Evolutionary conservation across 352 stramenopile genomes (phyloP).

Genomic region (Globisporangium middletonii): DNA sequence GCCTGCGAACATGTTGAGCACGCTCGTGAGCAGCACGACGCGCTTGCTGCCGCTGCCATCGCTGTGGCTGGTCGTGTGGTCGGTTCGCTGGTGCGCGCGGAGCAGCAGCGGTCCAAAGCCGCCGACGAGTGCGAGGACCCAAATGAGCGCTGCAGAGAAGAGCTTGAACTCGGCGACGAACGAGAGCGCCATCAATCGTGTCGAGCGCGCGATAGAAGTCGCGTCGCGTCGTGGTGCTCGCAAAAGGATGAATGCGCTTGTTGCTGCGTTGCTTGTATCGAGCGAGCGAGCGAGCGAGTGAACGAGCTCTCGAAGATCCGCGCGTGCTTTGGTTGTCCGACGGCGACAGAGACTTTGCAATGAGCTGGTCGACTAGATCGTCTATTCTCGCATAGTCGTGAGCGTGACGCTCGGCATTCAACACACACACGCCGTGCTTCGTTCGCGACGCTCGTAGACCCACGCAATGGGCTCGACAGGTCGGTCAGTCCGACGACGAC

Average conservation of each 20-base stretch:
- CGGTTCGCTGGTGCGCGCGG: conserved; percentile 21
- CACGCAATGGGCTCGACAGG: no score
- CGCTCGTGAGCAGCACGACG: conserved; percentile 17
- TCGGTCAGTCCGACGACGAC: no score
- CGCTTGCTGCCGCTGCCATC: neutral
- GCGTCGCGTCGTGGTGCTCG: neutral
- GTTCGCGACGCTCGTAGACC: no score
- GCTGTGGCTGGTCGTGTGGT: conserved; percentile 22
- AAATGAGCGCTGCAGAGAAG: conserved; percentile 48
- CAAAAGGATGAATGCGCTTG: neutral
- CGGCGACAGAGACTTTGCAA: neutral
- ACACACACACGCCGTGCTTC: no score
- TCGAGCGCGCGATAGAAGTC: neutral
- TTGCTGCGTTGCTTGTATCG: neutral
- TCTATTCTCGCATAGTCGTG: neutral
- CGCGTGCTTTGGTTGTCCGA: neutral
- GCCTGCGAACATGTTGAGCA: conserved; percentile 78
- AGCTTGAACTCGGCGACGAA: conserved; percentile 62
- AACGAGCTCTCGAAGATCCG: neutral
- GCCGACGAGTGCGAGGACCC: conserved; percentile 41
- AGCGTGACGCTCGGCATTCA: no score
- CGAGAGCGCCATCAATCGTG: conserved; percentile 23
- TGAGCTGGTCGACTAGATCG: neutral
- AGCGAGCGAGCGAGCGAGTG: neutral
- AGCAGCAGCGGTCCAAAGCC: conserved; percentile 48